Evolutionary conservation across 2,329 filamentous ascomycete genomes (phyloP).

Genomic region (Aureobasidium subglaciale): DNA sequence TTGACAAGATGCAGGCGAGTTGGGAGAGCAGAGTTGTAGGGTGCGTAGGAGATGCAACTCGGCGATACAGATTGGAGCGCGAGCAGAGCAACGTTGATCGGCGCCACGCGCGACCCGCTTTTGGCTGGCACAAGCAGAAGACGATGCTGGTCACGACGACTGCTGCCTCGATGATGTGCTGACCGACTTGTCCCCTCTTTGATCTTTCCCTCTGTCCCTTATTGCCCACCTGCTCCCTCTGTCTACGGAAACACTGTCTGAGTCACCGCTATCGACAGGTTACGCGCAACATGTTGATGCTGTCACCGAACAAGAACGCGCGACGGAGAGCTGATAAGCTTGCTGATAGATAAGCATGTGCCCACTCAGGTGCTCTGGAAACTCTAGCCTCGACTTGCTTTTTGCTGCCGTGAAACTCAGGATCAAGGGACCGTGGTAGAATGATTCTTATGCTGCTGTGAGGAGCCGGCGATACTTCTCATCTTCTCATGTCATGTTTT

Average conservation of each 20-base stretch:
- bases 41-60: not conserved
- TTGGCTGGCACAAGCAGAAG: constrained; percentile 3
- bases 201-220: not conserved
- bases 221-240: not conserved
- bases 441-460: too few species aligned
- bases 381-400: constrained; percentile 10
- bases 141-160: constrained; percentile 5
- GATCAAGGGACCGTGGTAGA: not conserved
- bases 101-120: constrained; percentile 3
- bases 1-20: not conserved
- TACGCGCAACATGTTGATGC: not conserved
- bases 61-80: not conserved
- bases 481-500: not conserved
- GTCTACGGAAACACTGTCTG: not conserved
- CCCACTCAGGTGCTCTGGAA: constrained; percentile 7
- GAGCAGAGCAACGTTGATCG: constrained; percentile 5
- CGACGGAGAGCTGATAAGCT: constrained; percentile 8
- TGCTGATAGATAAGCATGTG: constrained; percentile 9
- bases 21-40: constrained; percentile 1
- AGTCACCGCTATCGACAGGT: constrained; percentile 7
- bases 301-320: not conserved
- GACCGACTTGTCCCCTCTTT: not conserved
- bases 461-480: too few species aligned
- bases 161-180: not conserved
- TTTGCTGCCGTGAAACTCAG: not conserved